phyloP scores from a whole-genome alignment of 352 stramenopile species.

The Globisporangium nodosum region DNA sequence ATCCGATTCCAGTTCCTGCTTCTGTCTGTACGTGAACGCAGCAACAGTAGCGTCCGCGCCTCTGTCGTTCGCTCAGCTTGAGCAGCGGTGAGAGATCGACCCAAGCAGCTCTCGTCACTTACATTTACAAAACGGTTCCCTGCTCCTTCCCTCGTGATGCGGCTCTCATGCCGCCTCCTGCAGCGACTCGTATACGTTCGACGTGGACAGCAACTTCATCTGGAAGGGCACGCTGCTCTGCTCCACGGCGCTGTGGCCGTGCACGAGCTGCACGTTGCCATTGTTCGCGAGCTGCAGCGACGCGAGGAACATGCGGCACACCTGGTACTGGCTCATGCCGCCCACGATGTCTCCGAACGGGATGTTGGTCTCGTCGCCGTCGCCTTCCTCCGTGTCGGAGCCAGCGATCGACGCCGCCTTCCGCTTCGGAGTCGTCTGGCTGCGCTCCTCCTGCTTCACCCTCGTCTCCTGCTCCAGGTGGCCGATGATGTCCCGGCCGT shows the following conservation, averaged over 20 bases:
- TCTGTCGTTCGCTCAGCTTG: no score
- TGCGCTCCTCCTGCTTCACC: conserved; percentile 14
- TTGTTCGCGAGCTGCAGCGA: conserved; percentile 90
- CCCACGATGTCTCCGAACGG: conserved; percentile 54
- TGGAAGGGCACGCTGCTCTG: conserved; percentile 53
- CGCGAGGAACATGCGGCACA: conserved; percentile 88
- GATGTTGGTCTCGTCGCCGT: conserved; percentile 18
- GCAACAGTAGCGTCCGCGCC: no score
- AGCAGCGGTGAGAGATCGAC: no score
- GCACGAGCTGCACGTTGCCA: conserved; percentile 79
- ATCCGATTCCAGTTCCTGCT: no score
- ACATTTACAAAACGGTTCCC: neutral
- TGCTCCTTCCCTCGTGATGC: neutral
- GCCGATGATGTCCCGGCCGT: conserved; percentile 50
- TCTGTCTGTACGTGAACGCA: no score
- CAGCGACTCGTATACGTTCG: conserved; percentile 56
- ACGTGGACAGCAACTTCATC: conserved; percentile 60
- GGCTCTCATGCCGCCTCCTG: conserved; percentile 13
- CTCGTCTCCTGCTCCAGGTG: conserved; percentile 34
- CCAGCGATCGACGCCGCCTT: conserved; percentile 24
- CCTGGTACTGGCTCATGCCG: conserved; percentile 61
- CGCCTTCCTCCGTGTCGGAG: neutral
- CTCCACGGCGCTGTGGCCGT: conserved; percentile 58
- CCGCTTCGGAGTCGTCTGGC: conserved; percentile 24
- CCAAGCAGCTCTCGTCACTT: neutral